phyloP scores from a whole-genome alignment of 2,329 filamentous ascomycete genomes.

The Thielaviopsis populi region DNA sequence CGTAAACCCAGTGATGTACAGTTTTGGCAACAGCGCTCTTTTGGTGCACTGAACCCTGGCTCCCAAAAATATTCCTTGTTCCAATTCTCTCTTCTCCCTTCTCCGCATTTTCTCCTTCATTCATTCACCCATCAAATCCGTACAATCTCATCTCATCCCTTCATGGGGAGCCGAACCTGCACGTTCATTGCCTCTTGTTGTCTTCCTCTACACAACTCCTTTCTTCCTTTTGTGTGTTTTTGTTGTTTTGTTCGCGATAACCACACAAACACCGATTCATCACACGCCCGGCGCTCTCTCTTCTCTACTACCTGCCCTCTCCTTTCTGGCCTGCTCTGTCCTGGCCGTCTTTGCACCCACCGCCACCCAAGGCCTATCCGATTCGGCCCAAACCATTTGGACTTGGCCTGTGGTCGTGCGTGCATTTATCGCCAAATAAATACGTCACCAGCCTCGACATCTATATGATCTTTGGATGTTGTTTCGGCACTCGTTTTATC shows the following conservation, averaged over 20 bases:
- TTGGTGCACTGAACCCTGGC: background rate
- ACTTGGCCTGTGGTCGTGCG: background rate
- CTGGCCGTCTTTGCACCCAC: background rate
- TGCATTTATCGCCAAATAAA: conserved; percentile 5
- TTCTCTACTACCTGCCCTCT: background rate
- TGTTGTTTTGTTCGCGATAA: background rate
- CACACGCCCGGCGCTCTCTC: no score
- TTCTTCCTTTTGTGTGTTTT: background rate
- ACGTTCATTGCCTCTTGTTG: background rate
- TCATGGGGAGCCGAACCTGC: background rate
- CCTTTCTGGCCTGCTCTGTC: background rate
- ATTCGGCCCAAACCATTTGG: background rate
- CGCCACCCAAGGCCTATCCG: background rate
- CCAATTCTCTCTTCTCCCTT: background rate
- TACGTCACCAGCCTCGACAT: background rate
- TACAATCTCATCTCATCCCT: conserved; percentile 2
- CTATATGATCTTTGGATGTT: background rate
- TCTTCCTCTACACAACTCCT: background rate
- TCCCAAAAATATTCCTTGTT: conserved; percentile 1
- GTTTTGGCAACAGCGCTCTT: background rate
- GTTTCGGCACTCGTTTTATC: background rate
- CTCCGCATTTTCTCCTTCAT: conserved; percentile 2
- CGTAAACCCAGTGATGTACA: no score
- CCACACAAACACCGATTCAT: background rate
- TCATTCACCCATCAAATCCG: background rate